Conservation (phyloP, 768 basidiomycete species). For the Xerocomellus amylosporus region DNA sequence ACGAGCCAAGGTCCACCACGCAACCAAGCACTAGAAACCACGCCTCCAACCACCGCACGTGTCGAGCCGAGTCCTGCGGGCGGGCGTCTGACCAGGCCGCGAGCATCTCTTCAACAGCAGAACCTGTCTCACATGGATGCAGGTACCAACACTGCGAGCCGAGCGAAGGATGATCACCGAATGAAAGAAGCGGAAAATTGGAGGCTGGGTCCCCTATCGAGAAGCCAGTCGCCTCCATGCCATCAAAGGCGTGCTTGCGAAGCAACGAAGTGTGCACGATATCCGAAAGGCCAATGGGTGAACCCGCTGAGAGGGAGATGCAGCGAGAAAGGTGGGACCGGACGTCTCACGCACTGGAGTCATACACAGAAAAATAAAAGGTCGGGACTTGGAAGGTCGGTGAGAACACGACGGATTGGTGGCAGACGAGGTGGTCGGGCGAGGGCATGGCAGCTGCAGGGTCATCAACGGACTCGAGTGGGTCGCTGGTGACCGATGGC, state of each 20-base stretch:
- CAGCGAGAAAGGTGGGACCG: slow-evolving; percentile 13
- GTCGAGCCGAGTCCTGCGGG: slow-evolving; percentile 15
- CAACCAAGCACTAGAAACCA: slow-evolving; percentile 79
- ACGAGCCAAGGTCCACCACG: slow-evolving; percentile 51
- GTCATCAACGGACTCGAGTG: slow-evolving; percentile 32
- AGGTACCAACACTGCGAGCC: slow-evolving; percentile 79
- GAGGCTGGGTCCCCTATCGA: slow-evolving; percentile 50
- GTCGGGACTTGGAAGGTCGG: slow-evolving; percentile 78
- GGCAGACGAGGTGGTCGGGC: slow-evolving; percentile 41
- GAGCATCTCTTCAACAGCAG: slow-evolving; percentile 68
- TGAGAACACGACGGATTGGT: slow-evolving; percentile 74
- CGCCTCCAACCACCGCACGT: slow-evolving; percentile 52
- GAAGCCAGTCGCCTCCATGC: slow-evolving; percentile 48
- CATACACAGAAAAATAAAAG: slow-evolving; percentile 76
- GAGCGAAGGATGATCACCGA: slow-evolving; percentile 81
- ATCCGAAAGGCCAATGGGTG: slow-evolving; percentile 54
- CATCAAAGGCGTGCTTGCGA: slow-evolving; percentile 43
- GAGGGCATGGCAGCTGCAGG: slow-evolving; percentile 35
- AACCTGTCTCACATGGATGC: slow-evolving; percentile 79
- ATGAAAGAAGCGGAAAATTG: slow-evolving; percentile 75
- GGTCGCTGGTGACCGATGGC: slow-evolving; percentile 4
- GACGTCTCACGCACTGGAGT: slow-evolving; percentile 54
- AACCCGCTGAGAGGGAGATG: slow-evolving; percentile 50
- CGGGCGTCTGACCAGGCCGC: slow-evolving; percentile 33
- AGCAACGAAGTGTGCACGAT: slow-evolving; percentile 62